Conservation (phyloP, 2,329 filamentous ascomycete genomes). For the Torrubiella hemipterigena region DNA sequence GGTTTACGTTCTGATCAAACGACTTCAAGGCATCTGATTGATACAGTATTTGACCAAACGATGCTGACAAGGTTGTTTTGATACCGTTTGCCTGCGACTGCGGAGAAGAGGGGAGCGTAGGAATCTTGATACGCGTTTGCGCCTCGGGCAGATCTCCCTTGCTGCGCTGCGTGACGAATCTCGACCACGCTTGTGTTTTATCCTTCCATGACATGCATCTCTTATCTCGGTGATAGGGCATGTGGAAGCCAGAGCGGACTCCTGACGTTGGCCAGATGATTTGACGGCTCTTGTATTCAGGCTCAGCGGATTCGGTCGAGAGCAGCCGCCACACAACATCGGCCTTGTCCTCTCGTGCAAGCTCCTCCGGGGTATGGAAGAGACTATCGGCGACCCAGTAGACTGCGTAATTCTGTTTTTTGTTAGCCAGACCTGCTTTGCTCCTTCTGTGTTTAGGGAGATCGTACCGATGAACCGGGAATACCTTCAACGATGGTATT, state of each 20-base stretch:
- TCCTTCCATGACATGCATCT: constrained; percentile 22
- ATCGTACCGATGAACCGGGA: too few relatives aligned
- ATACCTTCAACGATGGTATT: too few relatives aligned
- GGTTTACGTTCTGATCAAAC: constrained; percentile 2
- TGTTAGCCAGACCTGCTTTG: too few relatives aligned
- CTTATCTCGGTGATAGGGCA: constrained; percentile 16
- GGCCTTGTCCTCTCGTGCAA: constrained; percentile 26
- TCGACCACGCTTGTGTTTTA: constrained; percentile 18
- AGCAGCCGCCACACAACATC: constrained; percentile 36
- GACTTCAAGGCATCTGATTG: constrained; percentile 6
- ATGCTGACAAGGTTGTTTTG: constrained; percentile 1
- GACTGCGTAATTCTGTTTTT: constrained; percentile 21
- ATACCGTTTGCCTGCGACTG: background rate
- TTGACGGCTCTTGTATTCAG: constrained; percentile 8
- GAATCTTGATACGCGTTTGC: too few relatives aligned
- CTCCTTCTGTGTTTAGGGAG: too few relatives aligned
- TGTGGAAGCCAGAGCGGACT: constrained; percentile 6
- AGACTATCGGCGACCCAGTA: constrained; percentile 30
- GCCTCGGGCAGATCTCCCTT: too few relatives aligned
- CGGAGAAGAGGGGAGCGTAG: too few relatives aligned
- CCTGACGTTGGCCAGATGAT: constrained; percentile 9
- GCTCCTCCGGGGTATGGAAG: too few relatives aligned
- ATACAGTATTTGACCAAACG: constrained; percentile 40
- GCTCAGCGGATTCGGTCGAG: constrained; percentile 12
- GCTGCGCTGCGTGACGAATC: constrained; percentile 13